Conservation (phyloP, 257 asterid species). For the Leonotis leonurus region DNA sequence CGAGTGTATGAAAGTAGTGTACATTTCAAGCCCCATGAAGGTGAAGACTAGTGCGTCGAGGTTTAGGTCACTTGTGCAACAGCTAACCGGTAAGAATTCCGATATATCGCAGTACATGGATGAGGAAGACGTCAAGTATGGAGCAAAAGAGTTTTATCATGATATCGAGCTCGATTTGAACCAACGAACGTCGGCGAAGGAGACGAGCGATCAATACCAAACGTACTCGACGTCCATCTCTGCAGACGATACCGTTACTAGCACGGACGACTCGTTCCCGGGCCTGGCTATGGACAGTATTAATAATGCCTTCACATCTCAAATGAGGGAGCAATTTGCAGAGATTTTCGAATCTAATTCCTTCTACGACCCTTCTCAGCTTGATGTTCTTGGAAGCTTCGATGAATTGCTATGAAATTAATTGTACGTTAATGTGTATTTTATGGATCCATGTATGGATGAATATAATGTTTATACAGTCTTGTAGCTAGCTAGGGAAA, state of each 20-base stretch:
- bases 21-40: constrained; percentile 89
- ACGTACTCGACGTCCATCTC: constrained; percentile 19
- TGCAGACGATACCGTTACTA: constrained; percentile 29
- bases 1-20: constrained; percentile 59
- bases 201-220: constrained; percentile 1
- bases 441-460: not conserved
- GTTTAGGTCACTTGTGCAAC: constrained; percentile 72
- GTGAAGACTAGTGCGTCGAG: constrained; percentile 76
- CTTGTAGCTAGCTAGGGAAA: not conserved
- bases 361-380: constrained; percentile 24
- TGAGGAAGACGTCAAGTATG: not conserved
- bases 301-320: constrained; percentile 22
- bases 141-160: not conserved
- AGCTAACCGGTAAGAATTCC: constrained; percentile 73
- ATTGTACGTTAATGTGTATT: not conserved
- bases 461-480: not conserved
- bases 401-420: constrained; percentile 28
- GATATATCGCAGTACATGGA: constrained; percentile 45
- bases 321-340: constrained; percentile 27
- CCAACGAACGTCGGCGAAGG: not conserved
- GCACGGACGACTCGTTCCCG: constrained; percentile 39
- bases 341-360: constrained; percentile 27
- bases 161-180: constrained; percentile 21
- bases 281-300: constrained; percentile 37
- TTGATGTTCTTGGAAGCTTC: constrained; percentile 58